Conservation (phyloP, 257 asterid genomes). For the Ilex asprella region DNA sequence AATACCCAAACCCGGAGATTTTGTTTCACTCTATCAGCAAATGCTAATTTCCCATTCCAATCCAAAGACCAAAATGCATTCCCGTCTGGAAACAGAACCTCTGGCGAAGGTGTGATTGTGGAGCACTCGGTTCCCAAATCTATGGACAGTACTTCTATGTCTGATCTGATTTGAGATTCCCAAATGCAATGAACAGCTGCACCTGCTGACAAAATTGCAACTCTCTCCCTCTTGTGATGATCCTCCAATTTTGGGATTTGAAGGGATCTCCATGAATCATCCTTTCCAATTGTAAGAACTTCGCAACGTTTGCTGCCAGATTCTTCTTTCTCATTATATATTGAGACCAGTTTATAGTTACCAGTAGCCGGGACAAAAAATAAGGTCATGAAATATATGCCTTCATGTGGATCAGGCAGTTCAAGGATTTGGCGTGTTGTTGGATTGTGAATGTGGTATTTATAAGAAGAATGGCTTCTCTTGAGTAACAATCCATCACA, state of each 20-base stretch:
- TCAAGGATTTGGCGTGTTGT: conserved; percentile 10
- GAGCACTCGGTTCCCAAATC: conserved; percentile 25
- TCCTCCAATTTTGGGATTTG: conserved; percentile 10
- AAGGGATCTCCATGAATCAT: conserved; percentile 20
- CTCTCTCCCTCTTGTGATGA: neutral
- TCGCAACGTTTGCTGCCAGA: neutral
- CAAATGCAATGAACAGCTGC: conserved; percentile 10
- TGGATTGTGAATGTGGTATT: conserved; percentile 20
- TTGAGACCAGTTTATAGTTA: conserved; percentile 12
- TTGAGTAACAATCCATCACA: conserved; percentile 18
- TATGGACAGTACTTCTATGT: conserved; percentile 12
- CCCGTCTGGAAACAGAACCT: neutral
- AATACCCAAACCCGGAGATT: conserved; percentile 19
- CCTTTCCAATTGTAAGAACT: conserved; percentile 17
- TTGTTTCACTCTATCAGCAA: conserved; percentile 3
- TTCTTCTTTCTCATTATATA: conserved; percentile 2
- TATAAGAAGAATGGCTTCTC: neutral
- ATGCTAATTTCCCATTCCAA: conserved; percentile 28
- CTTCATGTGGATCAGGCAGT: conserved; percentile 22
- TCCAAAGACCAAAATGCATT: neutral
- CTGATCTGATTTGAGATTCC: neutral
- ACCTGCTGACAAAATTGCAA: neutral
- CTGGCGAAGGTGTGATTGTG: neutral
- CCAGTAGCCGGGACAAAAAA: neutral
- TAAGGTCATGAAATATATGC: neutral